Evolutionary conservation across 1,284 basidiomycete genomes (phyloP).

Genomic region (Trichosporon ovoides): DNA sequence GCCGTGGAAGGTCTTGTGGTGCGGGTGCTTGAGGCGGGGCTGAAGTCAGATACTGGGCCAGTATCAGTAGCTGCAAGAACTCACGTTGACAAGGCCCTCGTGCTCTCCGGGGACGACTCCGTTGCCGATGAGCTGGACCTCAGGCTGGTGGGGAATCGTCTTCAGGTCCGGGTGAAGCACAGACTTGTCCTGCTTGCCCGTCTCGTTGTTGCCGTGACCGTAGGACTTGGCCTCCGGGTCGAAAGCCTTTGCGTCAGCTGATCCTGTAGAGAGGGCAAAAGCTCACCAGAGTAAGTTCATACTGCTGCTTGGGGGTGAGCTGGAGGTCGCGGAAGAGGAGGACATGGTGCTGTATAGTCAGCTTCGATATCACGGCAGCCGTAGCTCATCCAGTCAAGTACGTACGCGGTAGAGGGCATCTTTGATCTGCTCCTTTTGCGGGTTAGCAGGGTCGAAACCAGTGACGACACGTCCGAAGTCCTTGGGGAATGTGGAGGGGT

Average conservation of each 20-base stretch:
- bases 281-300: conserved; percentile 70
- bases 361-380: background rate
- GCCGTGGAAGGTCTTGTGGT: conserved; percentile 85
- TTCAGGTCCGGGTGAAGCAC: conserved; percentile 79
- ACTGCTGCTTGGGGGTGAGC: conserved; percentile 74
- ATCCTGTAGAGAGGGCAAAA: background rate
- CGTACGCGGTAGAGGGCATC: conserved; percentile 56
- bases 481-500: conserved; percentile 54
- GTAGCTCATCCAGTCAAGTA: background rate
- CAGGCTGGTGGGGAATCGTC: conserved; percentile 75
- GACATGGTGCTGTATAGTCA: conserved; percentile 57
- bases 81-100: conserved; percentile 66
- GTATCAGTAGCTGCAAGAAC: conserved; percentile 14
- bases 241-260: conserved; percentile 55
- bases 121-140: conserved; percentile 81
- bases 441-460: conserved; percentile 57
- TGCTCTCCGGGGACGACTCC: conserved; percentile 62
- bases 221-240: conserved; percentile 68
- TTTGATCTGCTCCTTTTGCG: conserved; percentile 58
- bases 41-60: conserved; percentile 15
- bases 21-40: conserved; percentile 63
- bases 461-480: conserved; percentile 64
- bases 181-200: conserved; percentile 62
- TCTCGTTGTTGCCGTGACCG: conserved; percentile 80
- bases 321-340: conserved; percentile 67